Conservation (phyloP, 2,329 filamentous ascomycete species). For the Epichloe gansuensis region DNA sequence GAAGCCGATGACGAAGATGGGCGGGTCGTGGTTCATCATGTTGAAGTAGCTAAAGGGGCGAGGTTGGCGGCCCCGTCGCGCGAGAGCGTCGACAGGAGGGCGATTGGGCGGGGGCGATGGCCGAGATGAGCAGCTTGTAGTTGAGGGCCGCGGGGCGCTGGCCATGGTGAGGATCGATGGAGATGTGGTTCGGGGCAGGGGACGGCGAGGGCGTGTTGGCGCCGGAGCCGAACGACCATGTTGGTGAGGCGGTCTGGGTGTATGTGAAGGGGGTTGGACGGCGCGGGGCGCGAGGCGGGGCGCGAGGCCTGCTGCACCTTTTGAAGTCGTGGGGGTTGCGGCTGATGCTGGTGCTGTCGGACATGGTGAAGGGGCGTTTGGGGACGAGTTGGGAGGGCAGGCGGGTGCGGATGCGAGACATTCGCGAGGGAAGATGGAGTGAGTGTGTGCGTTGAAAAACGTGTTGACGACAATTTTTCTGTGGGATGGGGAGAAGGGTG, state of each 20-base stretch:
- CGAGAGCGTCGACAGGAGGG: constrained; percentile 42
- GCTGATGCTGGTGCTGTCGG: constrained; percentile 28
- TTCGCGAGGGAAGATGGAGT: not conserved
- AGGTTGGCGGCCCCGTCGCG: constrained; percentile 60
- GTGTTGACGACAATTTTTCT: not conserved
- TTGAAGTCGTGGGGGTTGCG: constrained; percentile 70
- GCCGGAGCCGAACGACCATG: constrained; percentile 55
- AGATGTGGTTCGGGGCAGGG: constrained; percentile 41
- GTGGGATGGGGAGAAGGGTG: not conserved
- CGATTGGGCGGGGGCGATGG: constrained; percentile 70
- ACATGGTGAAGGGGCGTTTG: constrained; percentile 11
- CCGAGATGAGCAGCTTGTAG: constrained; percentile 85
- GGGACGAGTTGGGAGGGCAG: not conserved
- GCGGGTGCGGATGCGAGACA: not conserved
- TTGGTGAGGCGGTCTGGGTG: constrained; percentile 51
- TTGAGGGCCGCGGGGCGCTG: constrained; percentile 59
- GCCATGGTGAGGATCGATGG: constrained; percentile 69
- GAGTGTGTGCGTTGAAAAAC: not conserved
- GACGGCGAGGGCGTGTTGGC: constrained; percentile 35
- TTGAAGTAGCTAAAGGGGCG: constrained; percentile 79
- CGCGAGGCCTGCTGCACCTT: constrained; percentile 57
- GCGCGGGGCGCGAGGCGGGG: constrained; percentile 49
- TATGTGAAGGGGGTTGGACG: constrained; percentile 41
- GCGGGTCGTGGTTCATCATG: constrained; percentile 74
- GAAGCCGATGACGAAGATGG: constrained; percentile 58